A percentile compares a stretch with the other conserved stretches of the same genome.
Conservation (phyloP, 169 alveolate genomes). For the Eimeria necatrix region DNA sequence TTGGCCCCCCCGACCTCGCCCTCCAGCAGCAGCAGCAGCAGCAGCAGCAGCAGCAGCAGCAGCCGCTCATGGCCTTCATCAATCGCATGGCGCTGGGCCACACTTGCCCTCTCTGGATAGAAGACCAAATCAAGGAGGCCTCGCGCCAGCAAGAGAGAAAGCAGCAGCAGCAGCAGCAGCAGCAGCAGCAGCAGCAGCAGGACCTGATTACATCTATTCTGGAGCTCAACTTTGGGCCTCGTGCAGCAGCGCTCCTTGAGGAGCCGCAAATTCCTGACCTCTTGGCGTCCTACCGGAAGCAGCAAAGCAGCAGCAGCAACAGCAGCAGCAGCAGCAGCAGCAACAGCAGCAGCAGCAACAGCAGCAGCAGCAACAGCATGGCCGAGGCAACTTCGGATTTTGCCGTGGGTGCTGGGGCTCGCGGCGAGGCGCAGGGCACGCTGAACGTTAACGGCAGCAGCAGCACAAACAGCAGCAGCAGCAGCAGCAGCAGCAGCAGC, state of each 20-base stretch:
- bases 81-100: not conserved
- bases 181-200: constrained; percentile 35
- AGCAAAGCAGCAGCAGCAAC: not conserved
- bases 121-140: not conserved
- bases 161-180: constrained; percentile 24
- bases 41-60: constrained; percentile 9
- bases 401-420: not conserved
- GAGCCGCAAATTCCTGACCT: not conserved
- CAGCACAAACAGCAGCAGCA: too few species aligned
- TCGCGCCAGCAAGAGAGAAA: not conserved
- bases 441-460: too few species aligned
- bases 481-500: too few species aligned
- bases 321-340: not conserved
- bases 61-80: not conserved
- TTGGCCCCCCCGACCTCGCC: too few species aligned
- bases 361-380: too few species aligned
- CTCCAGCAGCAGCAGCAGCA: constrained; percentile 21
- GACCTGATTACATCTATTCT: not conserved
- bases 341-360: too few species aligned
- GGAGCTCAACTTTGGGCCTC: not conserved
- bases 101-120: not conserved
- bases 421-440: too few species aligned
- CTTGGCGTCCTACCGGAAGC: not conserved
- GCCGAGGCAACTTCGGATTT: not conserved
- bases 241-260: not conserved